Evolutionary conservation across 495 filamentous ascomycete species (phyloP).

Genomic region (Xylaria flabelliformis): DNA sequence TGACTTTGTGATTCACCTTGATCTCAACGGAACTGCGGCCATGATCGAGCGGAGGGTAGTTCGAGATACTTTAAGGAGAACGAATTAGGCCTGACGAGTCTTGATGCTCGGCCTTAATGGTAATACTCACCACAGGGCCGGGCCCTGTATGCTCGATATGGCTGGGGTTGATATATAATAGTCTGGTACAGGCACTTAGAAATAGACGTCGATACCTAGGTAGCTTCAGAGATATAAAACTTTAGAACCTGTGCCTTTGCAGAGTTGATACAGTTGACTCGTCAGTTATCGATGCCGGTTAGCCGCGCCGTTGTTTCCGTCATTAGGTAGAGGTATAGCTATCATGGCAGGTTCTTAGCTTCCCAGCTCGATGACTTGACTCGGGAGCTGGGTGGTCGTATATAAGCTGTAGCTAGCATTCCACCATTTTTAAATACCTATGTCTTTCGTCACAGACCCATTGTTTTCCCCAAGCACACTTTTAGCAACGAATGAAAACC

Average conservation of each 20-base stretch:
- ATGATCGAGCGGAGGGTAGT: constrained; percentile 41
- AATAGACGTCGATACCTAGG: not conserved
- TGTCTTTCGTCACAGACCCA: constrained; percentile 19
- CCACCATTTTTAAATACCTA: not conserved
- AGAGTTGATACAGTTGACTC: not conserved
- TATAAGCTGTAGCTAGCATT: not conserved
- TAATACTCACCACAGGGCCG: not conserved
- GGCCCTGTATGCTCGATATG: not conserved
- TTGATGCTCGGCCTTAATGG: not conserved
- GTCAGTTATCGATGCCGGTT: not conserved
- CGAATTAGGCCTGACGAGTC: not conserved
- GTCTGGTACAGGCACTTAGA: not conserved
- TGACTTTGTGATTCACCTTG: constrained; percentile 48
- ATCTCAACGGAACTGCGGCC: constrained; percentile 35
- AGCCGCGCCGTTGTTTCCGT: not conserved
- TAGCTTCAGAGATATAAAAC: not conserved
- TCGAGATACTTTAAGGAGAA: constrained; percentile 5
- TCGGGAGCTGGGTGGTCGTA: not conserved
- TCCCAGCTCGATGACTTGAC: constrained; percentile 18
- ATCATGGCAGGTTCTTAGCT: constrained; percentile 11
- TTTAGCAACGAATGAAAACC: not conserved
- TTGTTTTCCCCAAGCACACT: not conserved
- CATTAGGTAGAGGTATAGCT: constrained; percentile 6
- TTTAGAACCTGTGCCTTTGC: not conserved
- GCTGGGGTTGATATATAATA: not conserved